Conservation (phyloP, 2,329 filamentous ascomycete genomes). For the Lomentospora prolificans region DNA sequence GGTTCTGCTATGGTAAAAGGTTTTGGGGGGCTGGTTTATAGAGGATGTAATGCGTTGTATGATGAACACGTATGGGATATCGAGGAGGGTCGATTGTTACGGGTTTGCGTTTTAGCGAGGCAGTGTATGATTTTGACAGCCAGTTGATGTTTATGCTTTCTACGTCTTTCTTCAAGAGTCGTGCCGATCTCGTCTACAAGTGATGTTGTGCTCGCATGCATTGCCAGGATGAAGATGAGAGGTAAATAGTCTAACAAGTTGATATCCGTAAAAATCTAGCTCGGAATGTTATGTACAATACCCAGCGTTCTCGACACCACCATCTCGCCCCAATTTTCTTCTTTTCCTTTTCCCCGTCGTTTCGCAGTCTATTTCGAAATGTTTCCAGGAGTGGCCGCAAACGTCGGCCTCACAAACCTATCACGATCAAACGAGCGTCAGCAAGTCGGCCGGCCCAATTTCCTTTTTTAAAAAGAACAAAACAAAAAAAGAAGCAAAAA, state of each 20-base stretch:
- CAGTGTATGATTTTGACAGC: no score
- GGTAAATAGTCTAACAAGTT: neutral
- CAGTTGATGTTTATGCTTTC: no score
- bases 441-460: no score
- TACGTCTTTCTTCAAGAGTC: no score
- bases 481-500: neutral
- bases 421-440: no score
- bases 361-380: slow-evolving; percentile 41
- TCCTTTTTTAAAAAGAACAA: neutral
- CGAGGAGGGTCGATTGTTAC: neutral
- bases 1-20: neutral
- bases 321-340: neutral
- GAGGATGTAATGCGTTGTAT: neutral
- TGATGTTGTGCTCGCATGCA: no score
- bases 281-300: slow-evolving; percentile 11
- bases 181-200: no score
- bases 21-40: neutral
- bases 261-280: neutral
- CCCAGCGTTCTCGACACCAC: slow-evolving; percentile 2
- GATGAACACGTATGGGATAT: neutral
- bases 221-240: no score
- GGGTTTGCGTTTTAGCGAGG: neutral
- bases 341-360: neutral
- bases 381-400: slow-evolving; percentile 58
- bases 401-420: slow-evolving; percentile 76